Evolutionary conservation across 768 basidiomycete genomes (phyloP).

Genomic region (Russula griseocarnosa): DNA sequence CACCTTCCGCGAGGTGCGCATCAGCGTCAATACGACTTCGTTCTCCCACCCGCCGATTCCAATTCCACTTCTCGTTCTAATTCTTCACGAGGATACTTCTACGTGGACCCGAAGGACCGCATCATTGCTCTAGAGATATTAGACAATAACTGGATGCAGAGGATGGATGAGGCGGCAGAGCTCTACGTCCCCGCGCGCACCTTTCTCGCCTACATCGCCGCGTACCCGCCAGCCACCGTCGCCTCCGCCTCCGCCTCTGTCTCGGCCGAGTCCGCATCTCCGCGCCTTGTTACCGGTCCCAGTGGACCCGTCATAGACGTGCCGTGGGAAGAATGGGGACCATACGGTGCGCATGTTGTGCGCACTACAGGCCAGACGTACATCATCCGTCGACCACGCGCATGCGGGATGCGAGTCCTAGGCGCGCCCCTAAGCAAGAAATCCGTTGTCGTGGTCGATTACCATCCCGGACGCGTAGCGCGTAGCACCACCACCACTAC

Average conservation of each 20-base stretch:
- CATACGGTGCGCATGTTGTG: constrained; percentile 15
- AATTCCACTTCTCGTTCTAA: too few species aligned
- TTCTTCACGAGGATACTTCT: constrained; percentile 9
- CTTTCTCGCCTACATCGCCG: constrained; percentile 17
- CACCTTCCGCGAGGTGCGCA: constrained; percentile 7
- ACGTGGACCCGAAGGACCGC: constrained; percentile 15
- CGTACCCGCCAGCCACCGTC: not conserved
- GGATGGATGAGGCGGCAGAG: constrained; percentile 1
- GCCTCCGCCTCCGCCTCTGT: too few species aligned
- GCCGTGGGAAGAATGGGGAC: constrained; percentile 20
- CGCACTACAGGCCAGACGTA: constrained; percentile 5
- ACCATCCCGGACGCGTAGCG: constrained; percentile 16
- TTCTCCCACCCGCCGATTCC: constrained; percentile 10
- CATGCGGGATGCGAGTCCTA: constrained; percentile 20
- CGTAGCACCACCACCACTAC: not conserved
- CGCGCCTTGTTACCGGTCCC: not conserved
- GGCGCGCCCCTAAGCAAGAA: constrained; percentile 2
- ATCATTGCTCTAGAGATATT: constrained; percentile 16
- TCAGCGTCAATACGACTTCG: constrained; percentile 12
- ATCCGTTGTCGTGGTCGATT: constrained; percentile 11
- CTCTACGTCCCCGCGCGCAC: constrained; percentile 13
- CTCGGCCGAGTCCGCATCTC: not conserved
- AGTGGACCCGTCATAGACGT: not conserved
- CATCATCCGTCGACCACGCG: constrained; percentile 12
- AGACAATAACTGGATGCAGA: constrained; percentile 17